Percentiles rank a stretch among this genome's conserved stretches.
Evolutionary conservation across 2,329 filamentous ascomycete genomes (phyloP).

Genomic region (Ophiosphaerella narmari): DNA sequence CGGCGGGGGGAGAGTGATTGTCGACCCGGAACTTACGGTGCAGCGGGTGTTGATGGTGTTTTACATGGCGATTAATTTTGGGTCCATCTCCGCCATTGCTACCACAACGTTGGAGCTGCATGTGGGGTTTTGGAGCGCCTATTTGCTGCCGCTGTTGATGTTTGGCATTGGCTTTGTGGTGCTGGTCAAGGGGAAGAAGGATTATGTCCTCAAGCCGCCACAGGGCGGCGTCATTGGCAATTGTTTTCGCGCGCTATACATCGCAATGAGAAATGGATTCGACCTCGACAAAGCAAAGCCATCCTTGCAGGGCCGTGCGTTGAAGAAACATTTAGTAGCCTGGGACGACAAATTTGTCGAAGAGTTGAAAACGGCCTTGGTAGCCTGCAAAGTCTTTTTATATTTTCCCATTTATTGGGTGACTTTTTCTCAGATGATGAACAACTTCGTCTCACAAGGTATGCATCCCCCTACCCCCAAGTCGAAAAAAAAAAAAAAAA

Average conservation of each 20-base stretch:
- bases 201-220: constrained; percentile 45
- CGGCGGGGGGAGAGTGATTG: constrained; percentile 48
- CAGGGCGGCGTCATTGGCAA: constrained; percentile 44
- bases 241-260: constrained; percentile 63
- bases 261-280: constrained; percentile 58
- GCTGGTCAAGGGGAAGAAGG: constrained; percentile 40
- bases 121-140: constrained; percentile 73
- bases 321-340: constrained; percentile 47
- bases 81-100: constrained; percentile 69
- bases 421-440: constrained; percentile 52
- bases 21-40: constrained; percentile 53
- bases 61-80: constrained; percentile 71
- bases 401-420: constrained; percentile 56
- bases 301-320: constrained; percentile 52
- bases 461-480: constrained; percentile 1
- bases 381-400: constrained; percentile 71
- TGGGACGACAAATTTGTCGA: constrained; percentile 76
- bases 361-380: constrained; percentile 68
- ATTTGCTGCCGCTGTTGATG: constrained; percentile 65
- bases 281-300: constrained; percentile 68
- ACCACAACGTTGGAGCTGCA: constrained; percentile 73
- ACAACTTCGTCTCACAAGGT: constrained; percentile 55
- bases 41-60: constrained; percentile 64
- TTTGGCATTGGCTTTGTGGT: constrained; percentile 67
- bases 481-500: too few species aligned